Base-by-base conservation (phyloP, 805 yeast species). In the Schwanniomyces pseudopolymorphus region DNA sequence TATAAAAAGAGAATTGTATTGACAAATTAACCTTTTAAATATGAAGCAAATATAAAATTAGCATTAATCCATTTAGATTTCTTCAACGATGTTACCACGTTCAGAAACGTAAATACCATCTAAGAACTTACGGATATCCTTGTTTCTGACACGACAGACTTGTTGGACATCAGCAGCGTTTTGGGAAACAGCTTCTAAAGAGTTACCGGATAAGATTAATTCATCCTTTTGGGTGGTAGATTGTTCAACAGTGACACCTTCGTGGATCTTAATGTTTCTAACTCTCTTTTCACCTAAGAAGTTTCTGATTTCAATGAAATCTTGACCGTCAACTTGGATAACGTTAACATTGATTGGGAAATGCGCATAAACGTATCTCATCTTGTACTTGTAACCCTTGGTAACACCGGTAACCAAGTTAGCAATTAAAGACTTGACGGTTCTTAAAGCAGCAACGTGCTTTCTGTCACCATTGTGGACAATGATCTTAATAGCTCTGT, bases 361-460 rank as follows among this genome's bases (percentile, higher is more conserved):
- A 89, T 94, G 99, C 85, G 99, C 99, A 74, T 92, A 95, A 58
- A 94, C 99, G 77, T 89, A 91, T 84, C 98, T 90, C 97, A 94
- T 87, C 88, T 94, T 94, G 94, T 94, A 94, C 80, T 88, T 85
- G 96, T 79, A 92, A 78, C 98, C 99, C 82, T 85, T 85, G 75
- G 99, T 94, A 73, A 94, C 99, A 87, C 99, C 99, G 62, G 87
- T 88, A 79, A 94, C 76, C 84, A 94, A 78, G 88, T 94, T 94
- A 72, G 89, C 72, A 67, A 94, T 82, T 73, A 94, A 80, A 59
- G 98, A 89, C 81, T 89, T 91, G 76, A 94, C 98, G 55, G 99
- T 92, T 84, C 98, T 91, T 75, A 94, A 83, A 70, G 97, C 87
- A 74, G 99, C 99, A 75, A 94, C 98, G 80, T 94, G 99, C 87